A percentile compares a stretch with the other conserved stretches of the same genome.
phyloP scores from a whole-genome alignment of 2,329 filamentous ascomycete species.

The Diaporthe citri region DNA sequence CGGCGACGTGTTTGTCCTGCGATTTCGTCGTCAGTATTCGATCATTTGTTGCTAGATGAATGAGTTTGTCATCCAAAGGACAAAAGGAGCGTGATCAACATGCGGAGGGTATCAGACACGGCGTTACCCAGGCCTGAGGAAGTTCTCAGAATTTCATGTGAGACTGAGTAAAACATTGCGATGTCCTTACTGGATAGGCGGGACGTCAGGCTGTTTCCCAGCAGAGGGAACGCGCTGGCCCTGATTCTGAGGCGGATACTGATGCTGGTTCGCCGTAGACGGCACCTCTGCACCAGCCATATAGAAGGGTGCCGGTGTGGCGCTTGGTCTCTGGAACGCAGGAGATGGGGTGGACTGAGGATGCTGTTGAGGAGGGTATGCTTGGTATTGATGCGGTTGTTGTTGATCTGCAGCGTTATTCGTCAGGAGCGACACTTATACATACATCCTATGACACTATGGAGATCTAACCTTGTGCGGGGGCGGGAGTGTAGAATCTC shows the following conservation, averaged over 20 bases:
- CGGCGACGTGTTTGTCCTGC: conserved; percentile 36
- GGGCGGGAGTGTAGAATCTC: conserved; percentile 76
- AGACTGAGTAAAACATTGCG: too few species aligned
- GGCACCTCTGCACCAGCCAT: conserved; percentile 69
- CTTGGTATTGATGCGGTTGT: conserved; percentile 59
- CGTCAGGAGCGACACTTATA: conserved; percentile 29
- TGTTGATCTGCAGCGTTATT: conserved; percentile 38
- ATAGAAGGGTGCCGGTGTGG: conserved; percentile 73
- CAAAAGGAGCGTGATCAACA: too few species aligned
- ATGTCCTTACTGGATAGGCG: conserved; percentile 37
- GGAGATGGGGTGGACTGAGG: conserved; percentile 63
- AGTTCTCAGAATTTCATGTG: not conserved
- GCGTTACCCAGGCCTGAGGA: not conserved
- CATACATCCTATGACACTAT: conserved; percentile 30
- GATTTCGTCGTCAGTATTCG: not conserved
- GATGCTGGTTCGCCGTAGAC: conserved; percentile 51
- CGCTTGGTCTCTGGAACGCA: conserved; percentile 67
- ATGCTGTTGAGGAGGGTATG: conserved; percentile 38
- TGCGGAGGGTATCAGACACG: not conserved
- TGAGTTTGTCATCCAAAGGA: not conserved
- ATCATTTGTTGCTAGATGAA: not conserved
- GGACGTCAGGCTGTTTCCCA: conserved; percentile 57
- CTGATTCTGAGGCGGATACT: conserved; percentile 66
- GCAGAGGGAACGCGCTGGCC: conserved; percentile 62
- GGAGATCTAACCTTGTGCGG: conserved; percentile 55